Percentiles rank a stretch among this genome's conserved stretches.
phyloP scores from a whole-genome alignment of 2,329 filamentous ascomycete genomes.

The Uncinocarpus reesii region DNA sequence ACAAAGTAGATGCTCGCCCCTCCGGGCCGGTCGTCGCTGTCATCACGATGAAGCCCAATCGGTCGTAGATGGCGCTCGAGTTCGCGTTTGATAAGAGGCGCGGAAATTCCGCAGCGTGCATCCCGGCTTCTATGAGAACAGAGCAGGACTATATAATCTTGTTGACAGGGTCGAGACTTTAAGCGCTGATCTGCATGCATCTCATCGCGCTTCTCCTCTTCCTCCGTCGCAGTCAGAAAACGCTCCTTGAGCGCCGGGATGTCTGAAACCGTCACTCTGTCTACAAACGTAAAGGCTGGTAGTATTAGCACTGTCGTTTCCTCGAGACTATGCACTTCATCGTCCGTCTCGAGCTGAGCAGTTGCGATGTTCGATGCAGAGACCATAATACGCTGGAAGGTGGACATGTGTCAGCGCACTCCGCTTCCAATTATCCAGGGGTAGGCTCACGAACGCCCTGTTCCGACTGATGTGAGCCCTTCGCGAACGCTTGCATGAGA shows the following conservation, averaged over 20 bases:
- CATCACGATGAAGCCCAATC: conserved; percentile 72
- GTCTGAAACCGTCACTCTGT: conserved; percentile 66
- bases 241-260: conserved; percentile 61
- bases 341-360: conserved; percentile 35
- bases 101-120: conserved; percentile 86
- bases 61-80: conserved; percentile 81
- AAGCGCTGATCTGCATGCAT: conserved; percentile 33
- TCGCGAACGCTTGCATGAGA: conserved; percentile 64
- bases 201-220: conserved; percentile 54
- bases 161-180: conserved; percentile 58
- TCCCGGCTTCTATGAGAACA: conserved; percentile 90
- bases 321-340: conserved; percentile 39
- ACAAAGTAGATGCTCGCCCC: conserved; percentile 95
- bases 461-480: conserved; percentile 31
- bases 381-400: conserved; percentile 65
- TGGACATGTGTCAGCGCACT: background rate
- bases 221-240: conserved; percentile 54
- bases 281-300: conserved; percentile 73
- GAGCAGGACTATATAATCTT: conserved; percentile 77
- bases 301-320: conserved; percentile 72
- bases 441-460: conserved; percentile 31
- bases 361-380: conserved; percentile 88
- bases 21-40: conserved; percentile 70
- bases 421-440: too few relatives aligned
- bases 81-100: conserved; percentile 77